Evolutionary conservation across 2,329 filamentous ascomycete genomes (phyloP).

Genomic region (Verticillium nonalfalfae): DNA sequence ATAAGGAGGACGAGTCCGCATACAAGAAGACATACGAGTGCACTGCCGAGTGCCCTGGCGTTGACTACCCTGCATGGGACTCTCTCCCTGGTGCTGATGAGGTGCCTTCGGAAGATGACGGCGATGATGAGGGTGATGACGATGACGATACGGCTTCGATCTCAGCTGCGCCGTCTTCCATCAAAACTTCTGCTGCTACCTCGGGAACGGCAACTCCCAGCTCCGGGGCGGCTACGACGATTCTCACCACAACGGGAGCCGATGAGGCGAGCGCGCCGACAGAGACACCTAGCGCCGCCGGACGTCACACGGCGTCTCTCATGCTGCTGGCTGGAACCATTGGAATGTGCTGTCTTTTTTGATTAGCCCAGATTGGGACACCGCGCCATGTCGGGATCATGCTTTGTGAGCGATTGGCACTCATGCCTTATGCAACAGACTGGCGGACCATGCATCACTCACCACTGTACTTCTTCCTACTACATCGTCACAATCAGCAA

Average conservation of each 20-base stretch:
- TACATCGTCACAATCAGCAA: too few relatives aligned
- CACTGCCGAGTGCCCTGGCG: not conserved
- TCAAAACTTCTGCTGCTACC: not conserved
- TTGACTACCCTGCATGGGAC: slow-evolving; percentile 1
- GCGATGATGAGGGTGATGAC: not conserved
- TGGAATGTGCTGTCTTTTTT: not conserved
- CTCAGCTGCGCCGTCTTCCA: not conserved
- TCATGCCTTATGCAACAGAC: too few relatives aligned
- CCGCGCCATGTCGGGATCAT: too few relatives aligned
- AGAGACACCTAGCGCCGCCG: not conserved
- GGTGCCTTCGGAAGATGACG: not conserved
- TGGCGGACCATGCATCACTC: too few relatives aligned
- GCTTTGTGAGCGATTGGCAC: too few relatives aligned
- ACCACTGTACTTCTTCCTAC: too few relatives aligned
- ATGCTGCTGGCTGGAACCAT: not conserved
- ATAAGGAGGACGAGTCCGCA: not conserved
- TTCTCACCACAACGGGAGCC: not conserved
- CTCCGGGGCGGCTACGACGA: not conserved
- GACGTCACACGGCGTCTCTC: not conserved
- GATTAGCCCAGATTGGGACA: not conserved
- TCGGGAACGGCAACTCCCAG: not conserved
- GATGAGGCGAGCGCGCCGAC: not conserved
- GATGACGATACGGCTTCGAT: not conserved
- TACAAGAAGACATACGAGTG: slow-evolving; percentile 4
- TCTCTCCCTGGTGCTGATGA: not conserved